These are phyloP conservation scores for Polysphondylium violaceum DNA, from an alignment of 78 protist genomes.

Conservation along the genomic window DNA sequence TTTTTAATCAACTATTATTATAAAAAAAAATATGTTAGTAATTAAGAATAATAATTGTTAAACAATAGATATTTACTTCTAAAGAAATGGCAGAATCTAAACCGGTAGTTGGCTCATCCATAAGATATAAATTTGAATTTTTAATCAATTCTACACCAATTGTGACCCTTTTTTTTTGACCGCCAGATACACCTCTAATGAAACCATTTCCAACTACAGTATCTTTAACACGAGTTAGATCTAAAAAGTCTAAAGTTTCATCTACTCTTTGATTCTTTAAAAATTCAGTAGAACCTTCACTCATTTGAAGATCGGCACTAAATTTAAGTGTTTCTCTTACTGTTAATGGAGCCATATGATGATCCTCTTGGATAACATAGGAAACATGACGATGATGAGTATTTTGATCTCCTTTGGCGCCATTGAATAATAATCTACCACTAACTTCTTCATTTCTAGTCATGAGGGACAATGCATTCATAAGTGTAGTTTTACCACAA, in stretches of 20 bases:
- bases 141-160: conserved; percentile 84
- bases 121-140: conserved; percentile 51
- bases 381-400: conserved; percentile 65
- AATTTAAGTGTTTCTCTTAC: conserved; percentile 49
- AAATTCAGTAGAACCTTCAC: conserved; percentile 3
- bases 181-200: conserved; percentile 71
- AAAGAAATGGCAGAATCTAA: conserved; percentile 65
- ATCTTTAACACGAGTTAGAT: conserved; percentile 1
- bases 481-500: conserved; percentile 75
- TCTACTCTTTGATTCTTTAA: conserved; percentile 39
- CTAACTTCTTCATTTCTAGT: not conserved
- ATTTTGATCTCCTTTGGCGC: not conserved
- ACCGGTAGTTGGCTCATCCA: conserved; percentile 86
- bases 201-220: conserved; percentile 63
- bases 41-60: not conserved
- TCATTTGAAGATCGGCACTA: conserved; percentile 36
- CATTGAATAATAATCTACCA: conserved; percentile 43
- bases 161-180: conserved; percentile 82
- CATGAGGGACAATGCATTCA: conserved; percentile 32
- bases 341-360: conserved; percentile 34
- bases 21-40: not conserved
- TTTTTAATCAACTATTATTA: conserved; percentile 5
- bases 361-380: conserved; percentile 69
- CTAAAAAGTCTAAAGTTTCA: conserved; percentile 23
- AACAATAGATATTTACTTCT: conserved; percentile 1